Evolutionary conservation across 2,329 filamentous ascomycete species (phyloP).

Genomic region (Fusarium poae): DNA sequence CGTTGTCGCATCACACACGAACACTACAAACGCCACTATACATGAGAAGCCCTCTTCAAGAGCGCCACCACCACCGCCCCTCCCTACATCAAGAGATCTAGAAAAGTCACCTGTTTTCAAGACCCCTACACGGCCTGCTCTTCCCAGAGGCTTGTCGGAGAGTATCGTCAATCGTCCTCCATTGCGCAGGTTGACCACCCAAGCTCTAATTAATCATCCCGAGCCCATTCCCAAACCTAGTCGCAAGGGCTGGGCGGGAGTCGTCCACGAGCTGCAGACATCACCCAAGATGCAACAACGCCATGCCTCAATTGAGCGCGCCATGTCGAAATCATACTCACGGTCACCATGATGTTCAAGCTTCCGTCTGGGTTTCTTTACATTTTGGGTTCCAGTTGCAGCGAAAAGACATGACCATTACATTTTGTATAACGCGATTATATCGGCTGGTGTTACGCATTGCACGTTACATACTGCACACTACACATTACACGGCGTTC

Average conservation of each 20-base stretch:
- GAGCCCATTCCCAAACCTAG: conserved; percentile 59
- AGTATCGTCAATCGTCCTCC: conserved; percentile 61
- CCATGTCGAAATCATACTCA: conserved; percentile 59
- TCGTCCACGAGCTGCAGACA: conserved; percentile 72
- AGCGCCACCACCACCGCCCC: conserved; percentile 45
- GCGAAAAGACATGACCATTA: conserved; percentile 37
- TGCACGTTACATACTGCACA: neutral
- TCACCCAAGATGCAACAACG: conserved; percentile 72
- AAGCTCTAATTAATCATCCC: conserved; percentile 64
- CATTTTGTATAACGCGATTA: neutral
- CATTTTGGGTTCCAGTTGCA: conserved; percentile 36
- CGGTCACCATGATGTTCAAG: conserved; percentile 50
- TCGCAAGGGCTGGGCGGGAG: conserved; percentile 71
- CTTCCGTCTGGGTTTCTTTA: conserved; percentile 37
- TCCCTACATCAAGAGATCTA: conserved; percentile 51
- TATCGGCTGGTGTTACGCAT: neutral
- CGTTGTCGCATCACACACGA: conserved; percentile 59
- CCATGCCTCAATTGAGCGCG: conserved; percentile 71
- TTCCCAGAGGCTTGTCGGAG: conserved; percentile 60
- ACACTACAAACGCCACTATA: conserved; percentile 41
- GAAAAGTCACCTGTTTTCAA: conserved; percentile 53
- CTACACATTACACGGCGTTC: conserved; percentile 45
- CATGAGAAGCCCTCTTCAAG: conserved; percentile 51
- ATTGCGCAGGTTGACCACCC: conserved; percentile 66
- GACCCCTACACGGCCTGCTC: conserved; percentile 51